Conservation (phyloP, 192 early-diverging fungal species). For the Coemansia sp. region DNA sequence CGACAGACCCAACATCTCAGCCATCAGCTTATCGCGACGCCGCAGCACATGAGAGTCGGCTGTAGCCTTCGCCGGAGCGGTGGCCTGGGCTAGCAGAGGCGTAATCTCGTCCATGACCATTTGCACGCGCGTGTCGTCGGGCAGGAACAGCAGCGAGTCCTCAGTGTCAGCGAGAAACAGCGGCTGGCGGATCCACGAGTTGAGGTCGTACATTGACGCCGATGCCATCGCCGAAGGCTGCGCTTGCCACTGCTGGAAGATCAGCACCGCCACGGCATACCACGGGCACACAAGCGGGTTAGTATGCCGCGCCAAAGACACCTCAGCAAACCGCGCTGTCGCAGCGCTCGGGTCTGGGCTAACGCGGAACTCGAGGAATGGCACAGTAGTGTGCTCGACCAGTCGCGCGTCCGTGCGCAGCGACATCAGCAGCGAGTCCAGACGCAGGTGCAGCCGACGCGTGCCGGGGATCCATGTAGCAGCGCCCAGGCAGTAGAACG, state of each 20-base stretch:
- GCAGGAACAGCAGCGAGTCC: slow-evolving; percentile 48
- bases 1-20: slow-evolving; percentile 46
- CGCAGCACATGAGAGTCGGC: slow-evolving; percentile 44
- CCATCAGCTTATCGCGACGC: slow-evolving; percentile 49
- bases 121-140: slow-evolving; percentile 49
- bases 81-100: slow-evolving; percentile 38
- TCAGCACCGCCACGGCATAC: slow-evolving; percentile 43
- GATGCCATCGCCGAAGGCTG: slow-evolving; percentile 44
- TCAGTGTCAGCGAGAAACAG: slow-evolving; percentile 44
- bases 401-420: slow-evolving; percentile 48
- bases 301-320: slow-evolving; percentile 39
- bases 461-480: slow-evolving; percentile 51
- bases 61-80: slow-evolving; percentile 15
- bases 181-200: slow-evolving; percentile 47
- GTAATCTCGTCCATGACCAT: slow-evolving; percentile 49
- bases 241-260: slow-evolving; percentile 53
- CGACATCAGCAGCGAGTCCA: slow-evolving; percentile 49
- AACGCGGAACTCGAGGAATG: slow-evolving; percentile 54
- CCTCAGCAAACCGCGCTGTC: slow-evolving; percentile 47
- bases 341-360: slow-evolving; percentile 41
- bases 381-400: slow-evolving; percentile 53
- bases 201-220: slow-evolving; percentile 34
- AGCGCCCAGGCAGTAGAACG: slow-evolving; percentile 51
- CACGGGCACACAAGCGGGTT: slow-evolving; percentile 45
- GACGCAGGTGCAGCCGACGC: slow-evolving; percentile 47